Base-by-base conservation (phyloP, 2,329 filamentous ascomycete genomes). In the Microcyclosporella mali region DNA sequence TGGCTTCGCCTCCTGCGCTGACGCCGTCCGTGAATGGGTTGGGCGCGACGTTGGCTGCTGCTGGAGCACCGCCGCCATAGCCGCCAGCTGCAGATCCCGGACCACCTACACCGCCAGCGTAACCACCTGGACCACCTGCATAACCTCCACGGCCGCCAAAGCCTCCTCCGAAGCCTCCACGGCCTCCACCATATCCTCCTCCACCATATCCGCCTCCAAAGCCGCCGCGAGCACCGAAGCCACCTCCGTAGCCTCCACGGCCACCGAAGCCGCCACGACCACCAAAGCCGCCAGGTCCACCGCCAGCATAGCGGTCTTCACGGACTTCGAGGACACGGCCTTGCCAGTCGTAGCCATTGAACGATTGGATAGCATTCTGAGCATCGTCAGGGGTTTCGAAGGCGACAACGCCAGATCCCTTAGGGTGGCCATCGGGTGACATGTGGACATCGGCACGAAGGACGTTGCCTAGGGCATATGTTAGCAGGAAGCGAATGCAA, bases 341-440 rank as follows among this genome's bases (percentile, higher is more conserved):
- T 66, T 97, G 90, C 92, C 92, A 98, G 52, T 98, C 92, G 64
- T 95, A 97, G 46, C 92, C 92, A 63, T 97, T 95, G 75, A 97
- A 98, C 56, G 95, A 89, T 61, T 88, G 82, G 53, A 98, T 98
- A 16, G 92, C 92, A 61, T 88, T 95, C 54, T 88, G 87, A 32
- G 92, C 90, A 68, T 98, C 92, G 46, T 97, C 89, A 1, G 88
- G 81, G 45, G 82, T 90, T 66, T 98, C 92, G 64, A 95, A 98
- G 32, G 92, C 88, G 49, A 98, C 92, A 45, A 97, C 94, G 54
- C 92, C 92, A 38, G 92, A 95, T 41, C 92, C 92, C 72, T 97
- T 98, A 37, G 92, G 88, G 52, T 89, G 82, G 51, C 92, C 90
- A 60, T 95, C 90, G 10, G 86, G 87, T 41, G 89, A 87, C 48